Evolutionary conservation across 2,329 filamentous ascomycete genomes (phyloP).

Genomic region (Claviceps maximensis): DNA sequence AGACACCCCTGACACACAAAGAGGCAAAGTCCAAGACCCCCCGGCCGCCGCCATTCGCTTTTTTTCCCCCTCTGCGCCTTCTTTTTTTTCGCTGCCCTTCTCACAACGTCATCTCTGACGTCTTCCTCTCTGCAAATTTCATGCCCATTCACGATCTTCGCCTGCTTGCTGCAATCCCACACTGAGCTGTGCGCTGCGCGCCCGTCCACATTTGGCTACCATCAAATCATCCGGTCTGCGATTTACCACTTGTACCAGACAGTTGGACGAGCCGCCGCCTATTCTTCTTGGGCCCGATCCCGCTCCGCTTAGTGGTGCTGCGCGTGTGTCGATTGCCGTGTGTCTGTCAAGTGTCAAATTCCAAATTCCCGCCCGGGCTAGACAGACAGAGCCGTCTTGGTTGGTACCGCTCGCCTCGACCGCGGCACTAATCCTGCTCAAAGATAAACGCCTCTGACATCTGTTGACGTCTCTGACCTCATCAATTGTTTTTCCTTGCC

Average conservation of each 20-base stretch:
- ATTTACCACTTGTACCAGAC: background rate
- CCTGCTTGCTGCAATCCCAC: conserved; percentile 17
- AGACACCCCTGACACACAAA: background rate
- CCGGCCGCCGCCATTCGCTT: conserved; percentile 16
- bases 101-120: conserved; percentile 36
- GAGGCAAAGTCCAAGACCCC: conserved; percentile 3
- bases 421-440: background rate
- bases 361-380: conserved; percentile 6
- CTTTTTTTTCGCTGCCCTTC: conserved; percentile 21
- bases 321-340: conserved; percentile 7
- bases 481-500: conserved; percentile 17
- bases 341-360: no score
- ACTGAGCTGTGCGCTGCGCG: conserved; percentile 4
- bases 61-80: conserved; percentile 22
- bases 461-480: conserved; percentile 25
- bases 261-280: conserved; percentile 1
- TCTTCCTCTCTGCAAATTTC: conserved; percentile 26
- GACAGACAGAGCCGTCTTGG: background rate
- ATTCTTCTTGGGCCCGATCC: background rate
- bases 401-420: background rate
- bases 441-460: conserved; percentile 9
- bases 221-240: conserved; percentile 1
- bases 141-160: conserved; percentile 22
- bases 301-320: background rate
- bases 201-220: conserved; percentile 3